A percentile compares a stretch with the other conserved stretches of the same genome.
These are phyloP conservation scores for Mucor saturninus DNA, from an alignment of 371 early-diverging fungal species.

Conservation along the genomic window DNA sequence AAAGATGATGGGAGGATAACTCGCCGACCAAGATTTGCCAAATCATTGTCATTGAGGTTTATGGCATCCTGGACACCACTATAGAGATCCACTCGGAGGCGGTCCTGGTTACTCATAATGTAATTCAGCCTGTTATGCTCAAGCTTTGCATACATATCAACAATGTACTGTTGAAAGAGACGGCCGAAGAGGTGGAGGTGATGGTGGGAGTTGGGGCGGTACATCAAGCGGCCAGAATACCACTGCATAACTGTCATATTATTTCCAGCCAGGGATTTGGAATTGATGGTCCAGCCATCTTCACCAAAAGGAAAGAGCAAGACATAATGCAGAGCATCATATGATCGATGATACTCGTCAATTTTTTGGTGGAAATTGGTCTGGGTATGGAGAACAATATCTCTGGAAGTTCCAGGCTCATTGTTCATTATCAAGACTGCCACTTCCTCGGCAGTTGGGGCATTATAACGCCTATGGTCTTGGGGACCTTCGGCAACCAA, in stretches of 20 bases:
- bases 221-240: not conserved
- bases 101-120: not conserved
- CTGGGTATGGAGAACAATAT: not conserved
- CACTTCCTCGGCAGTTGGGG: not conserved
- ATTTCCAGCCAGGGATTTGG: not conserved
- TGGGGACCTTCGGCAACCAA: not conserved
- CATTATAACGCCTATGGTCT: not conserved
- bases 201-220: not conserved
- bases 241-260: not conserved
- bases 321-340: conserved; percentile 1
- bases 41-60: conserved; percentile 6
- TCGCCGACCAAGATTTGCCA: conserved; percentile 10
- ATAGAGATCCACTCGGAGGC: conserved; percentile 8
- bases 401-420: not conserved
- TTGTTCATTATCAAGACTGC: not conserved
- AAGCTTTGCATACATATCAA: conserved; percentile 12
- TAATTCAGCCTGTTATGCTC: not conserved
- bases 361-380: not conserved
- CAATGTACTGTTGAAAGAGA: conserved; percentile 12
- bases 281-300: not conserved
- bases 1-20: conserved; percentile 34
- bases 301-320: conserved; percentile 7
- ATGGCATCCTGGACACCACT: conserved; percentile 3
- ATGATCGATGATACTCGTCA: not conserved
- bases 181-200: not conserved